phyloP scores from a whole-genome alignment of 768 basidiomycete genomes.

The Pleurotus ostreatus region DNA sequence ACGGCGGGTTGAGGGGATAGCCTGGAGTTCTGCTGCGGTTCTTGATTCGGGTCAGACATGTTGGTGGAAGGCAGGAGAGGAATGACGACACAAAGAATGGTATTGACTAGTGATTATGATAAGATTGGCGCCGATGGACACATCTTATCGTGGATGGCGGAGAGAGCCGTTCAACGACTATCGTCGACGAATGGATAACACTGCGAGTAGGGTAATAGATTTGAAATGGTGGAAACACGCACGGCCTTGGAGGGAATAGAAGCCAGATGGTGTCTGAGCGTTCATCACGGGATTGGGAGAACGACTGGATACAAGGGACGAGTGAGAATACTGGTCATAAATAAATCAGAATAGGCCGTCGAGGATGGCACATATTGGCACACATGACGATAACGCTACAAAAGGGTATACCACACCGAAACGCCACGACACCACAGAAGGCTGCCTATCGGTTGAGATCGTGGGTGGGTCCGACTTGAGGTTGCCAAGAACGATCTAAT shows the following conservation, averaged over 20 bases:
- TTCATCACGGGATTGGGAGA: no score
- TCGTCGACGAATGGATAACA: no score
- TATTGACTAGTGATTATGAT: background rate
- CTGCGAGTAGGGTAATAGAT: no score
- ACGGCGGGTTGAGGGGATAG: background rate
- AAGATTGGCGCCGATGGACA: background rate
- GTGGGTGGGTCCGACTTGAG: conserved; percentile 30
- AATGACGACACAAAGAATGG: background rate
- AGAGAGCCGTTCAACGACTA: no score
- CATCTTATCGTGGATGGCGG: background rate
- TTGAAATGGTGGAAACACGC: no score
- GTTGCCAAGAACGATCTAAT: conserved; percentile 43
- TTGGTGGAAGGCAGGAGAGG: conserved; percentile 7
- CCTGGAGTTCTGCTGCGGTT: background rate
- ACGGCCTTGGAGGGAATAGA: no score
- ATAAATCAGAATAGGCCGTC: no score
- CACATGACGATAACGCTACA: conserved; percentile 9
- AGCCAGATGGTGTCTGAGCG: no score
- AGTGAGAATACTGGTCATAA: no score
- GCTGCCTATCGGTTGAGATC: conserved; percentile 33
- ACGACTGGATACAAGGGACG: no score
- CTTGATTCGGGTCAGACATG: conserved; percentile 16
- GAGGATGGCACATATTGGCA: background rate
- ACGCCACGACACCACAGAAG: conserved; percentile 10
- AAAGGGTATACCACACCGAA: conserved; percentile 5